phyloP scores from a whole-genome alignment of 257 asterid genomes.

The Henckelia pumila region DNA sequence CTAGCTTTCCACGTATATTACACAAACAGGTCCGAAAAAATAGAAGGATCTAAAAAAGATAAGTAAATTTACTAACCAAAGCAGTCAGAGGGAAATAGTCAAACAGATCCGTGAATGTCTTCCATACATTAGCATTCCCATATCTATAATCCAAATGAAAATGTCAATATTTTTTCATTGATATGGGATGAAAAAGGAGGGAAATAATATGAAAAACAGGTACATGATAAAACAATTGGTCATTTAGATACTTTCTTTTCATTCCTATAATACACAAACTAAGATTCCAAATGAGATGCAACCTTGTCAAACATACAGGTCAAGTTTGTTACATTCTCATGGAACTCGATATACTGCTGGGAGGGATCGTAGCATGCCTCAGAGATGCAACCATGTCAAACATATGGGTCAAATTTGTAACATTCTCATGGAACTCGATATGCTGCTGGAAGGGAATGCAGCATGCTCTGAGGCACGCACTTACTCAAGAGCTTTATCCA shows the following conservation, averaged over 20 bases:
- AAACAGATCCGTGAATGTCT: conserved; percentile 86
- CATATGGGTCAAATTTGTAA: background rate
- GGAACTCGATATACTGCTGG: background rate
- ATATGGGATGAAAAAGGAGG: background rate
- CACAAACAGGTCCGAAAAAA: conserved; percentile 4
- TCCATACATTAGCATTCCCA: conserved; percentile 96
- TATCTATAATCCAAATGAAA: conserved; percentile 46
- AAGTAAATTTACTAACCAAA: conserved; percentile 55
- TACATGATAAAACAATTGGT: background rate
- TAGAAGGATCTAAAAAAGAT: conserved; percentile 3
- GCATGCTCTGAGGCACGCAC: background rate
- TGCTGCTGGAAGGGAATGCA: background rate
- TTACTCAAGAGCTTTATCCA: background rate
- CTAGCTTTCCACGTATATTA: conserved; percentile 3
- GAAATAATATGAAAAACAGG: background rate
- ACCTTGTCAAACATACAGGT: background rate
- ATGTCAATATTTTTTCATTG: conserved; percentile 19
- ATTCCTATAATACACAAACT: background rate
- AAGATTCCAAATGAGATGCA: background rate
- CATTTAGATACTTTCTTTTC: too few species aligned
- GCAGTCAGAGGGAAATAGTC: conserved; percentile 94
- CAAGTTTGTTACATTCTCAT: background rate
- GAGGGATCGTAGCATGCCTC: too few species aligned
- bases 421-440: background rate
- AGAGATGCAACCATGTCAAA: background rate